These are phyloP conservation scores for Trichoderma sp. DNA, from an alignment of 2,329 filamentous ascomycete species.

Conservation along the genomic window DNA sequence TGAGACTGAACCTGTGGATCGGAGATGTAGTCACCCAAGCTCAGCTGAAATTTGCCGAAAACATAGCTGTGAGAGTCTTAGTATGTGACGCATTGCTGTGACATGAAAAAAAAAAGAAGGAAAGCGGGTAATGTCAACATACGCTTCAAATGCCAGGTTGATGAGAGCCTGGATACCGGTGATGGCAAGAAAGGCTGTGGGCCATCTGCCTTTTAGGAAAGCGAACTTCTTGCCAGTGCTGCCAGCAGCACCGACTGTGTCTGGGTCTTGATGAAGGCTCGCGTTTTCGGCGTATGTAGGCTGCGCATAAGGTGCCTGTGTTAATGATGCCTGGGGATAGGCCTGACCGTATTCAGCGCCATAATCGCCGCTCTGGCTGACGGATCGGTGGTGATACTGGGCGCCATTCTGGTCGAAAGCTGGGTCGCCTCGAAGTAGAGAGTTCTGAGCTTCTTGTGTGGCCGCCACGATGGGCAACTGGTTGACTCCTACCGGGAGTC, in stretches of 20 bases:
- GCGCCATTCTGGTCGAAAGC: conserved; percentile 36
- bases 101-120: neutral
- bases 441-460: conserved; percentile 42
- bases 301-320: conserved; percentile 28
- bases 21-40: conserved; percentile 44
- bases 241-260: conserved; percentile 34
- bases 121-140: conserved; percentile 39
- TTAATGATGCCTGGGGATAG: conserved; percentile 33
- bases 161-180: conserved; percentile 74
- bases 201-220: conserved; percentile 81
- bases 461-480: conserved; percentile 39
- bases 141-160: conserved; percentile 84
- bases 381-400: conserved; percentile 27
- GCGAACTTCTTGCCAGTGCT: conserved; percentile 53
- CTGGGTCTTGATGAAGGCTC: conserved; percentile 31
- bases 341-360: conserved; percentile 35
- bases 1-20: conserved; percentile 47
- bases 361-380: conserved; percentile 30
- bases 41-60: conserved; percentile 80
- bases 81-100: neutral
- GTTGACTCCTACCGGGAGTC: conserved; percentile 40
- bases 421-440: conserved; percentile 40
- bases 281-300: conserved; percentile 31
- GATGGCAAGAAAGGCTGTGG: conserved; percentile 76
- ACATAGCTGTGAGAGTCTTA: conserved; percentile 63